Evolutionary conservation across 2,329 filamentous ascomycete genomes (phyloP), one percentile per base, ranked within the genome.

Genomic region (Pseudogymnoascus sp.): DNA sequence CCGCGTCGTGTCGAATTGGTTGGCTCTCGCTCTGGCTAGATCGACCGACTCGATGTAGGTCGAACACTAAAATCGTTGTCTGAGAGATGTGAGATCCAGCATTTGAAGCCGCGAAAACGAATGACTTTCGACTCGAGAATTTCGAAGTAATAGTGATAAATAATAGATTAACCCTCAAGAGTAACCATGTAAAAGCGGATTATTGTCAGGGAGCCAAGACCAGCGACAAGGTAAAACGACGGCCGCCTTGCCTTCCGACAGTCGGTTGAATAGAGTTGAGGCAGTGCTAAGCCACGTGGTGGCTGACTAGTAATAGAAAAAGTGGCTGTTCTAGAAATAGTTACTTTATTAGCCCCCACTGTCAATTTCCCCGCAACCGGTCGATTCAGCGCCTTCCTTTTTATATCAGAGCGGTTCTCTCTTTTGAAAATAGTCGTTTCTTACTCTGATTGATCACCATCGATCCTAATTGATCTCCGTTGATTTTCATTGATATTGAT

Each of bases 321-420:
- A 55, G 49, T 55, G 28, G 28, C 49, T 55, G 49, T 55, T 55
- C 49, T 55, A 55, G 49, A 55, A 55, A 55, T 55, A 35, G 49
- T n/a, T 33, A 33, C 28, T 33, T 55, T 7, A 9, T 31, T 55
- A 25, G 3, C 3, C 9, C 49, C 28, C 37, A 5, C 11, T 33
- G 49, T 55, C 2, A 5, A 14, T 55, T 35, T 14, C 14, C 23
- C 45, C 16, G 49, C 28, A 55, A 55, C 49, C 49, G 16, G 49
- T 55, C 49, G 28, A 33, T 55, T 55, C 49, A 14, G 16, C 28
- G 49, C 49, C 28, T 33, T 45, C 18, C 3, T 23, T 55, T 31
- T 9, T 21, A 55, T 55, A 55, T 55, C 49, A 33, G 9, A 33
- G 7, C 16, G 6, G 16, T 12, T 35, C 28, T 55, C 28, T 33